Evolutionary conservation across 352 stramenopile species (phyloP).

Genomic region (Lagenidium sp.): DNA sequence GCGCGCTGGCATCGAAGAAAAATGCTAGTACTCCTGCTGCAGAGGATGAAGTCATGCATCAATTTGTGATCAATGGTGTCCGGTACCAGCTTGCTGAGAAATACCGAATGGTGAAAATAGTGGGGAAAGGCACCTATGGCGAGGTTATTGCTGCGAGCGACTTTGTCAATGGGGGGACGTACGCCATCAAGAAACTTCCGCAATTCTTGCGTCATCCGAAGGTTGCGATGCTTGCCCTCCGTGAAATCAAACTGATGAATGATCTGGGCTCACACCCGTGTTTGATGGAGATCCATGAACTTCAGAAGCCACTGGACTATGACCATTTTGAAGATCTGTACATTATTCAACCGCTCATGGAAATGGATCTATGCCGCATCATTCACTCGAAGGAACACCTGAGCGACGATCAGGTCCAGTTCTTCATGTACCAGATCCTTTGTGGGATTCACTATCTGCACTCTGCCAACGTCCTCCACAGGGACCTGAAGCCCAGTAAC

Average conservation of each 20-base stretch:
- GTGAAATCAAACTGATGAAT: constrained; percentile 88
- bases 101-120: constrained; percentile 87
- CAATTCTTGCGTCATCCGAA: constrained; percentile 82
- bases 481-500: constrained; percentile 97
- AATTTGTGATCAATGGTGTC: constrained; percentile 84
- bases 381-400: constrained; percentile 87
- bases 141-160: constrained; percentile 86
- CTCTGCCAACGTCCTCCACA: constrained; percentile 92
- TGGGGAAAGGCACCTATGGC: constrained; percentile 85
- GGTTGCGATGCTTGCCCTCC: constrained; percentile 70
- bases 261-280: constrained; percentile 64
- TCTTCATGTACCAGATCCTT: constrained; percentile 95
- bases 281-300: constrained; percentile 77
- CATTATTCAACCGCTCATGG: constrained; percentile 97
- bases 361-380: constrained; percentile 92
- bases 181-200: constrained; percentile 85
- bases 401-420: constrained; percentile 93
- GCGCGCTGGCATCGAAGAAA: no score
- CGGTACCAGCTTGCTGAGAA: constrained; percentile 82
- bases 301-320: constrained; percentile 75
- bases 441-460: constrained; percentile 95
- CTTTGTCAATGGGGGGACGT: constrained; percentile 76
- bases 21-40: background rate
- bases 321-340: constrained; percentile 96
- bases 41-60: constrained; percentile 73